Conservation (phyloP, 768 basidiomycete genomes). For the Gelatoporia subvermispora region DNA sequence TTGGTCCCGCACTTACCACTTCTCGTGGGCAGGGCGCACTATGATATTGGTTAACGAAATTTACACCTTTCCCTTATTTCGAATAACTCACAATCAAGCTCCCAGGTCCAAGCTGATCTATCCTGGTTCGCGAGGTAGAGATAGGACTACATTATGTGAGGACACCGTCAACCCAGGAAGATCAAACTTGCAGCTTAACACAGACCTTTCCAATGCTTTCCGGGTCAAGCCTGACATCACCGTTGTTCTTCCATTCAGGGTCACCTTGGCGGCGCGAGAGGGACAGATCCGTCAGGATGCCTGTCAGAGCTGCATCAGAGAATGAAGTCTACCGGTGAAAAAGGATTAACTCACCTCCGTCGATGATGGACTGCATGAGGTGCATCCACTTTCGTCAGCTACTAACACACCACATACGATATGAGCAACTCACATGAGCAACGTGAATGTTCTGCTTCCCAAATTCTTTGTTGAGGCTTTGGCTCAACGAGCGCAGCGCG, state of each 20-base stretch:
- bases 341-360: constrained; percentile 41
- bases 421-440: constrained; percentile 49
- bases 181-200: background rate
- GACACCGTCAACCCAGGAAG: background rate
- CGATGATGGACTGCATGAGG: constrained; percentile 53
- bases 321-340: background rate
- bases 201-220: constrained; percentile 67
- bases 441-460: constrained; percentile 45
- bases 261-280: constrained; percentile 15
- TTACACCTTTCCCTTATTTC: too few relatives aligned
- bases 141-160: constrained; percentile 43
- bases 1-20: constrained; percentile 32
- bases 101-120: constrained; percentile 73
- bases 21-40: constrained; percentile 53
- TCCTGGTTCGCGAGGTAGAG: constrained; percentile 65
- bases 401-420: background rate
- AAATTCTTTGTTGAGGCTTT: constrained; percentile 40
- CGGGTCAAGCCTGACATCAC: constrained; percentile 48
- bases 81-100: constrained; percentile 60
- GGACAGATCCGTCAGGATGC: constrained; percentile 37
- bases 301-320: too few relatives aligned
- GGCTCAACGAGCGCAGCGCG: constrained; percentile 36
- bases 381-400: background rate
- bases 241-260: constrained; percentile 37
- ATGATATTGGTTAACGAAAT: background rate